Conservation (phyloP, 768 basidiomycete genomes). For the Leccinum disarticulatum region DNA sequence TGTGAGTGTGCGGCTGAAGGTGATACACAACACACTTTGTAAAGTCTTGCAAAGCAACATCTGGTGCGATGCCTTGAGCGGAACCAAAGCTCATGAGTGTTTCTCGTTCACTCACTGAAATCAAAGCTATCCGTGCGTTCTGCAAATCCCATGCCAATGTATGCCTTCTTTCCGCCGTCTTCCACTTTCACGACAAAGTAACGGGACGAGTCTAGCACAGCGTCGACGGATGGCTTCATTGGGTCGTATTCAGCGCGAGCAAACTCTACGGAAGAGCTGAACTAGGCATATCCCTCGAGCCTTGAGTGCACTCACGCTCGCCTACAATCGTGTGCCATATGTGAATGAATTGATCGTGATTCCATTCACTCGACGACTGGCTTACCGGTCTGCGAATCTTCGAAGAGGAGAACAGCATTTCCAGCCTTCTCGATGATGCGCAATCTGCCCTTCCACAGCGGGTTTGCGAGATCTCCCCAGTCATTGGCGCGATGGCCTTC, state of each 20-base stretch:
- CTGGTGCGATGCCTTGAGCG: conserved; percentile 37
- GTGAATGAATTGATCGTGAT: conserved; percentile 5
- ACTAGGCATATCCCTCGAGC: conserved; percentile 11
- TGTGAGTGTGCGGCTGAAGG: conserved; percentile 2
- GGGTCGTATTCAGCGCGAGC: conserved; percentile 83
- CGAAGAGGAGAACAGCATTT: conserved; percentile 70
- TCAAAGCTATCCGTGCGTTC: conserved; percentile 90
- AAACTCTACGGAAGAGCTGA: conserved; percentile 58
- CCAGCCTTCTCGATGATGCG: conserved; percentile 78
- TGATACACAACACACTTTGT: conserved; percentile 53
- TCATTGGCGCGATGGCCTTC: conserved; percentile 91
- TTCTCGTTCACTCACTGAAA: conserved; percentile 62
- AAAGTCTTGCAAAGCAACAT: conserved; percentile 85
- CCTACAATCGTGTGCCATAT: conserved; percentile 38
- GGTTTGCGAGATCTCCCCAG: conserved; percentile 83
- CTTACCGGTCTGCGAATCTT: conserved; percentile 78
- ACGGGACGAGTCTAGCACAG: conserved; percentile 92
- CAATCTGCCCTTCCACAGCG: conserved; percentile 91
- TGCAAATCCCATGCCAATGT: conserved; percentile 91
- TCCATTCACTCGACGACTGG: conserved; percentile 7
- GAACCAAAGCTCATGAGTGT: neutral
- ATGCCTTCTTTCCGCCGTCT: conserved; percentile 83
- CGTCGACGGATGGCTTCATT: conserved; percentile 81
- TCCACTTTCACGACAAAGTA: conserved; percentile 94
- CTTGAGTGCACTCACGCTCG: conserved; percentile 53